Conservation (phyloP, 495 filamentous ascomycete species). For the Astrocystis sublimbata region DNA sequence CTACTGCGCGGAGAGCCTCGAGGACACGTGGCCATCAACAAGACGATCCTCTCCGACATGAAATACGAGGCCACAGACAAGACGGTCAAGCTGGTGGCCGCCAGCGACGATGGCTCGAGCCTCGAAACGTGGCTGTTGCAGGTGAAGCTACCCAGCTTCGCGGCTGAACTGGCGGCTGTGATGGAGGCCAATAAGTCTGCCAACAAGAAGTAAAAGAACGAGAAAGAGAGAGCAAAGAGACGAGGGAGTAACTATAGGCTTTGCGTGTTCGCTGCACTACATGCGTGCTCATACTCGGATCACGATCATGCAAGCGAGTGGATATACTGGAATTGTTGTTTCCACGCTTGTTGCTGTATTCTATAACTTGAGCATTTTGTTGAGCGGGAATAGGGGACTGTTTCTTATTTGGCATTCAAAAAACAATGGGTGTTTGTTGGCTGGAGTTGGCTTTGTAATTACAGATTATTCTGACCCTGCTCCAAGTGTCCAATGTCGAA, state of each 20-base stretch:
- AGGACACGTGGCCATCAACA: slow-evolving; percentile 70
- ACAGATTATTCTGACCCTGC: background rate
- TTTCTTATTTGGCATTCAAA: slow-evolving; percentile 7
- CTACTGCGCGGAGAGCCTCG: slow-evolving; percentile 68
- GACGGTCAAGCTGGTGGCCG: slow-evolving; percentile 58
- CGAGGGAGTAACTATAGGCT: background rate
- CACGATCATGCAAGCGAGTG: background rate
- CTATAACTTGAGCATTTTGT: slow-evolving; percentile 10
- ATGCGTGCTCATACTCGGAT: background rate
- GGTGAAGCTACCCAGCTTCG: slow-evolving; percentile 54
- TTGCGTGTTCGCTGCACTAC: background rate
- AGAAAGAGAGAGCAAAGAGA: background rate
- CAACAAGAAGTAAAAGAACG: slow-evolving; percentile 40
- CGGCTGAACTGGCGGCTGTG: slow-evolving; percentile 47
- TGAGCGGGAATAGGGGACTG: background rate
- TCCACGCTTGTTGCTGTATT: slow-evolving; percentile 9
- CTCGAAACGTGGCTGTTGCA: slow-evolving; percentile 66
- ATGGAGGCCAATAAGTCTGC: slow-evolving; percentile 51
- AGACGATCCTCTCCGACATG: slow-evolving; percentile 56
- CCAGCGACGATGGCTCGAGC: slow-evolving; percentile 49
- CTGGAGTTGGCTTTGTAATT: background rate
- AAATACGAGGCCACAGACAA: slow-evolving; percentile 57
- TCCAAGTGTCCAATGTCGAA: too few species aligned
- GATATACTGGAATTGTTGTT: background rate
- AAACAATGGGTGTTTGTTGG: slow-evolving; percentile 3